Conservation (phyloP, 2,329 filamentous ascomycete genomes). For the Fusarium domesticum region DNA sequence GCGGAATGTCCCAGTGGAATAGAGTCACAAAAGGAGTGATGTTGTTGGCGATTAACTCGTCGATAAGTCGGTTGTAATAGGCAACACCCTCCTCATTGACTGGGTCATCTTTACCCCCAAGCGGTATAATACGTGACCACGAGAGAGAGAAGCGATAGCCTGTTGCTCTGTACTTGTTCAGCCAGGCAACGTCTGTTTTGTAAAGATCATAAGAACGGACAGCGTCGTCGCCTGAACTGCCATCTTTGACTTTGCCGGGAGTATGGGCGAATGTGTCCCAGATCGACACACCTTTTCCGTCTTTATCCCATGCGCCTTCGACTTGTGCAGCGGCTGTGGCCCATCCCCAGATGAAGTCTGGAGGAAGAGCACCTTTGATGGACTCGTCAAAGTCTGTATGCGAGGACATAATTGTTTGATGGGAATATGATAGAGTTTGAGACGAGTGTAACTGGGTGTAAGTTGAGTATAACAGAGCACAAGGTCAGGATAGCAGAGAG, state of each 20-base stretch:
- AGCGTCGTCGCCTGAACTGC: constrained; percentile 39
- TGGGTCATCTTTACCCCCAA: constrained; percentile 60
- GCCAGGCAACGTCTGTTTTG: constrained; percentile 50
- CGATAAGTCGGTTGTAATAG: constrained; percentile 58
- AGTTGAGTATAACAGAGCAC: not conserved
- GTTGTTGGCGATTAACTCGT: constrained; percentile 51
- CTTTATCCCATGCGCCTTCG: constrained; percentile 41
- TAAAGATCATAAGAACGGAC: constrained; percentile 40
- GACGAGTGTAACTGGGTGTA: not conserved
- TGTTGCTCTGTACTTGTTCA: constrained; percentile 57
- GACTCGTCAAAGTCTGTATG: constrained; percentile 9
- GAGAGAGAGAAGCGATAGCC: constrained; percentile 64
- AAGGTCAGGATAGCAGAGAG: no score
- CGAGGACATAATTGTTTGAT: constrained; percentile 2
- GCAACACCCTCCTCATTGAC: constrained; percentile 58
- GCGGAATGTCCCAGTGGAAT: constrained; percentile 63
- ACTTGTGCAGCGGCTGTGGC: constrained; percentile 41
- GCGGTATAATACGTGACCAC: constrained; percentile 63
- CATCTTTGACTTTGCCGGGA: constrained; percentile 38
- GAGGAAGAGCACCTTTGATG: constrained; percentile 8
- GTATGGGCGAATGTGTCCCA: constrained; percentile 42
- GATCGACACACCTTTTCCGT: constrained; percentile 41
- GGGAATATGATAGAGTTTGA: not conserved
- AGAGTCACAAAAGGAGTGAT: constrained; percentile 61
- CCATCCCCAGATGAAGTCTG: constrained; percentile 35